phyloP scores from a whole-genome alignment of 2,329 filamentous ascomycete species.

The Plenodomus tracheiphilus region DNA sequence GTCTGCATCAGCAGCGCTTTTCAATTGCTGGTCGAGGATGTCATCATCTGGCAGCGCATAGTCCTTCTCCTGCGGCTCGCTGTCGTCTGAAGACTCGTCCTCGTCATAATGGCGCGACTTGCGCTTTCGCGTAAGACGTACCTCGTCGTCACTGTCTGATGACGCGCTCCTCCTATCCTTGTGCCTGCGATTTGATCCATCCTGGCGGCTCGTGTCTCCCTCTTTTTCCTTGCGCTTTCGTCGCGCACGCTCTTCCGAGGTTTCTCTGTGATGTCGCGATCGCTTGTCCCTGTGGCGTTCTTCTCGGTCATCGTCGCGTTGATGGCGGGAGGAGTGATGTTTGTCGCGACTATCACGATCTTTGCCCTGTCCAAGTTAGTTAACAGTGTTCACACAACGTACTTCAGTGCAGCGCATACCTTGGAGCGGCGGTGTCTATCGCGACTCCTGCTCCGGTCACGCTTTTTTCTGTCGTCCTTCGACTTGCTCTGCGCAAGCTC shows the following conservation, averaged over 20 bases:
- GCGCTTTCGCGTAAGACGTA: conserved; percentile 36
- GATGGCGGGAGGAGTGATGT: conserved; percentile 50
- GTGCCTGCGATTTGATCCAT: conserved; percentile 41
- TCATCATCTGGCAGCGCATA: conserved; percentile 48
- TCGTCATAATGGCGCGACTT: conserved; percentile 40
- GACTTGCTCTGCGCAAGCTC: conserved; percentile 68
- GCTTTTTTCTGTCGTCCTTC: conserved; percentile 54
- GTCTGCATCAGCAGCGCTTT: conserved; percentile 41
- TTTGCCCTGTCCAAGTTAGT: conserved; percentile 23
- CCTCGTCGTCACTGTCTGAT: conserved; percentile 41
- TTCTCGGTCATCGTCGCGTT: conserved; percentile 52
- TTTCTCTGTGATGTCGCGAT: conserved; percentile 58
- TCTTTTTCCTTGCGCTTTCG: conserved; percentile 47
- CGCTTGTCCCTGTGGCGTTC: conserved; percentile 65
- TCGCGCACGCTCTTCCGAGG: conserved; percentile 44
- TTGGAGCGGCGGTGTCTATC: conserved; percentile 38
- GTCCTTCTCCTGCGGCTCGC: conserved; percentile 49
- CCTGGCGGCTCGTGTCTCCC: conserved; percentile 36
- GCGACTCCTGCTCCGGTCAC: conserved; percentile 49
- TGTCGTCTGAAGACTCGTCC: conserved; percentile 34
- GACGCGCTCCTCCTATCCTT: conserved; percentile 27
- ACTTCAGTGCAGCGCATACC: conserved; percentile 11
- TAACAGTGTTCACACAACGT: background rate
- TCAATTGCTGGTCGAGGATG: conserved; percentile 48
- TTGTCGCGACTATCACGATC: conserved; percentile 50